Percentiles rank a stretch among this genome's conserved stretches.
phyloP scores from a whole-genome alignment of 768 basidiomycete genomes.

The Sporobolomyces roseus region DNA sequence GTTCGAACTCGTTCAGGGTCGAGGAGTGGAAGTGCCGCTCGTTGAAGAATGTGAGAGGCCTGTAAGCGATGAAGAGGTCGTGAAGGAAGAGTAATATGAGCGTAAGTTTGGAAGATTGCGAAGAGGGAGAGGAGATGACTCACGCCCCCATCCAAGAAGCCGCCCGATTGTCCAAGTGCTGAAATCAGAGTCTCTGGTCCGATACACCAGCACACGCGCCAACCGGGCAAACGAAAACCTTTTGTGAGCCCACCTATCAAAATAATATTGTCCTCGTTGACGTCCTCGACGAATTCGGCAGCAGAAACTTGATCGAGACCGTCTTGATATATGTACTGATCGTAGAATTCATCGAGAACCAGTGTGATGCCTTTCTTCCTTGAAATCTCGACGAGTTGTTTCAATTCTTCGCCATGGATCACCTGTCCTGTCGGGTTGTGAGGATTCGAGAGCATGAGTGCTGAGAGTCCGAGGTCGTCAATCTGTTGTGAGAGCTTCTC shows the following conservation, averaged over 20 bases:
- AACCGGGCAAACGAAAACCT: no score
- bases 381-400: slow-evolving; percentile 68
- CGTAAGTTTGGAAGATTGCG: no score
- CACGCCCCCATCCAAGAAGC: no score
- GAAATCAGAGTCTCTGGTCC: no score
- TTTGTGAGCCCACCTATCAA: no score
- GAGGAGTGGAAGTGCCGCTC: slow-evolving; percentile 79
- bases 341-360: slow-evolving; percentile 37
- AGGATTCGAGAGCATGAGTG: slow-evolving; percentile 70
- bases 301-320: slow-evolving; percentile 58
- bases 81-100: background rate
- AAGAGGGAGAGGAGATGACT: no score
- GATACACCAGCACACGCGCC: no score
- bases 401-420: slow-evolving; percentile 66
- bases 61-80: slow-evolving; percentile 46
- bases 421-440: slow-evolving; percentile 43
- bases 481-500: slow-evolving; percentile 58
- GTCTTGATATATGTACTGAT: slow-evolving; percentile 39
- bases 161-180: no score
- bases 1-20: slow-evolving; percentile 59
- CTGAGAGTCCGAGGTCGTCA: slow-evolving; percentile 28
- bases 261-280: slow-evolving; percentile 55
- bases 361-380: slow-evolving; percentile 69
- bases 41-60: slow-evolving; percentile 61
- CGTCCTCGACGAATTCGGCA: slow-evolving; percentile 78